Evolutionary conservation across 2,329 filamentous ascomycete species (phyloP).

Genomic region (Coleophoma crateriformis): DNA sequence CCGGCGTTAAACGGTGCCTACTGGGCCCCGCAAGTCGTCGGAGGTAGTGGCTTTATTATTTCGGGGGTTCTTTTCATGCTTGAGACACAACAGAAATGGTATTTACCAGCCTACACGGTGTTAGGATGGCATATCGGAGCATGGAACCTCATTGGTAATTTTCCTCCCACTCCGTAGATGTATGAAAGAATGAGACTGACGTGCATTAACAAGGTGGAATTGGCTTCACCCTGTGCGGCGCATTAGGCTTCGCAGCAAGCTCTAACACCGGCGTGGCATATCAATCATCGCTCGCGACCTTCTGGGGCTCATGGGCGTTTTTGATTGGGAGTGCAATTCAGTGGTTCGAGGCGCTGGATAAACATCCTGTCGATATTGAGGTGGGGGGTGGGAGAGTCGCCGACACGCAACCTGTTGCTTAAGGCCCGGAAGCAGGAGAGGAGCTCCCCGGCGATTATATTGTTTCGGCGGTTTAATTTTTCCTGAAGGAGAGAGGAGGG

Average conservation of each 20-base stretch:
- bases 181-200: no score
- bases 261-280: constrained; percentile 36
- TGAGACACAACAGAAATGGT: constrained; percentile 62
- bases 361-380: constrained; percentile 35
- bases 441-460: no score
- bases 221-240: constrained; percentile 58
- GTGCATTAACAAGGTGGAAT: constrained; percentile 23
- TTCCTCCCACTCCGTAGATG: background rate
- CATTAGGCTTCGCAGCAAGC: constrained; percentile 40
- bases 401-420: constrained; percentile 2
- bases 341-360: constrained; percentile 42
- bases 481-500: no score
- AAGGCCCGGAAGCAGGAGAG: background rate
- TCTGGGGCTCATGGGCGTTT: constrained; percentile 44
- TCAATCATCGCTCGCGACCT: constrained; percentile 42
- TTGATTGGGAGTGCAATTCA: constrained; percentile 41
- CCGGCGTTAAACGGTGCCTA: constrained; percentile 47
- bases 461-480: no score
- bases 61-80: constrained; percentile 57
- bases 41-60: constrained; percentile 56
- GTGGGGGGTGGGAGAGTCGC: constrained; percentile 8
- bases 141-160: constrained; percentile 59
- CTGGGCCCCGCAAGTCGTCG: constrained; percentile 58
- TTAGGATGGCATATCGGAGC: constrained; percentile 64
- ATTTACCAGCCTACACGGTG: constrained; percentile 45